Conservation (phyloP, 176 grass and related monocot genomes). For the Cenchrus purpureus region DNA sequence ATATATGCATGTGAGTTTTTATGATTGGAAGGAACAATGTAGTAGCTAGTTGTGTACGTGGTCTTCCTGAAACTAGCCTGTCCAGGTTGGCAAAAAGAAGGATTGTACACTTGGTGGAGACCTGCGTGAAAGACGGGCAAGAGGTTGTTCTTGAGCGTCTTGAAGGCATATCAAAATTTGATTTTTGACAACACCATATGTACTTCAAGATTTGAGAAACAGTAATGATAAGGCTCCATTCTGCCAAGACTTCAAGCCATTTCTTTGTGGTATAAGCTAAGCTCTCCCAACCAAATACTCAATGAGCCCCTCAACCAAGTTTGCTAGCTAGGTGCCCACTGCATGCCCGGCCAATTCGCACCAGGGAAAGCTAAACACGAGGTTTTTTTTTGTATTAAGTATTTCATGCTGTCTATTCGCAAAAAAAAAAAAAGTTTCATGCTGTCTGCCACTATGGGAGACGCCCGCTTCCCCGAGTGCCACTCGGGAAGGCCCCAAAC, state of each 20-base stretch:
- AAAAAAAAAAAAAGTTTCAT: no score
- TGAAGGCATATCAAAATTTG: neutral
- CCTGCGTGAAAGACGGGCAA: neutral
- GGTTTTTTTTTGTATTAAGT: neutral
- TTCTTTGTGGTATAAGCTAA: neutral
- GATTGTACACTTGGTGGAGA: neutral
- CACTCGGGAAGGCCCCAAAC: no score
- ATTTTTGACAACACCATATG: neutral
- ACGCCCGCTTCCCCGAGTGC: no score
- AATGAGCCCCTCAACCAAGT: no score
- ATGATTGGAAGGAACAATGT: slow-evolving; percentile 8
- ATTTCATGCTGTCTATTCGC: neutral
- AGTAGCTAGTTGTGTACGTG: neutral
- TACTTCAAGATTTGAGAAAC: neutral
- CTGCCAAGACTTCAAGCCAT: neutral
- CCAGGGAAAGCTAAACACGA: neutral
- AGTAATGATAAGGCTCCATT: neutral
- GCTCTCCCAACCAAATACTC: no score
- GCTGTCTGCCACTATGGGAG: no score
- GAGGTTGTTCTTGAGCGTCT: neutral
- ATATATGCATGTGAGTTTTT: neutral
- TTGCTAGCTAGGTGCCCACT: no score
- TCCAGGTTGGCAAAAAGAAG: neutral
- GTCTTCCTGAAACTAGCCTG: neutral
- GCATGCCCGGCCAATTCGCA: no score